These are phyloP conservation scores for Aspergillus sp. DNA, from an alignment of 2,329 filamentous ascomycete genomes.

Conservation along the genomic window DNA sequence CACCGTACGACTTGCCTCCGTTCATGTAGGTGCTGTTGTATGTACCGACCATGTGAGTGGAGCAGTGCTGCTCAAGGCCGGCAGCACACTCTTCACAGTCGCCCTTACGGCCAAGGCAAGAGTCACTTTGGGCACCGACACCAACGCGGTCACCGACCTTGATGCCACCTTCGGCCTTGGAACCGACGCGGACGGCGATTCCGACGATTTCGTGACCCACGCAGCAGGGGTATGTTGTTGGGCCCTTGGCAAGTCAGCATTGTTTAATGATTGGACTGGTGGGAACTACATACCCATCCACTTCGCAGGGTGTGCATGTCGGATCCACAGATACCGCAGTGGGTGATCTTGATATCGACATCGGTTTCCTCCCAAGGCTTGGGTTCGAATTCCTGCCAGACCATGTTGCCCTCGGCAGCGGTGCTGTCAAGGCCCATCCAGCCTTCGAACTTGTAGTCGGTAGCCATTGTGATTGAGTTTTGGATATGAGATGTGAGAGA, in stretches of 20 bases:
- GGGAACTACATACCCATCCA: slow-evolving; percentile 31
- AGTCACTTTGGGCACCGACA: slow-evolving; percentile 57
- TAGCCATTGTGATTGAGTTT: not conserved
- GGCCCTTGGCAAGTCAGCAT: slow-evolving; percentile 16
- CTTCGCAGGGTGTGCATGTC: slow-evolving; percentile 56
- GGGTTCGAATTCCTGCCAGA: slow-evolving; percentile 54
- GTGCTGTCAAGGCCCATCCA: slow-evolving; percentile 51
- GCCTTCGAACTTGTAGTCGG: slow-evolving; percentile 51
- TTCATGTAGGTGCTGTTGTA: slow-evolving; percentile 36
- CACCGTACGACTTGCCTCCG: slow-evolving; percentile 63
- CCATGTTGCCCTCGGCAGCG: slow-evolving; percentile 50
- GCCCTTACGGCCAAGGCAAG: slow-evolving; percentile 42
- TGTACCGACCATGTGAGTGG: slow-evolving; percentile 23
- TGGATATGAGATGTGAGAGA: too few relatives aligned
- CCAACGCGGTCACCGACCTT: slow-evolving; percentile 39
- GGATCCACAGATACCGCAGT: slow-evolving; percentile 62
- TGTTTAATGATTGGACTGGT: not conserved
- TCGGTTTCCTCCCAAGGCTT: slow-evolving; percentile 64
- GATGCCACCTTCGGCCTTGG: slow-evolving; percentile 26
- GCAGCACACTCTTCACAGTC: slow-evolving; percentile 51
- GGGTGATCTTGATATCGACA: slow-evolving; percentile 59
- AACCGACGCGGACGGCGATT: slow-evolving; percentile 53
- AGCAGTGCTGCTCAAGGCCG: slow-evolving; percentile 36
- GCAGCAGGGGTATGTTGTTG: slow-evolving; percentile 40
- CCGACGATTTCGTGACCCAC: slow-evolving; percentile 65